These are phyloP conservation scores for Hymenoscyphus scutula DNA, from an alignment of 2,329 filamentous ascomycete species.

Conservation along the genomic window DNA sequence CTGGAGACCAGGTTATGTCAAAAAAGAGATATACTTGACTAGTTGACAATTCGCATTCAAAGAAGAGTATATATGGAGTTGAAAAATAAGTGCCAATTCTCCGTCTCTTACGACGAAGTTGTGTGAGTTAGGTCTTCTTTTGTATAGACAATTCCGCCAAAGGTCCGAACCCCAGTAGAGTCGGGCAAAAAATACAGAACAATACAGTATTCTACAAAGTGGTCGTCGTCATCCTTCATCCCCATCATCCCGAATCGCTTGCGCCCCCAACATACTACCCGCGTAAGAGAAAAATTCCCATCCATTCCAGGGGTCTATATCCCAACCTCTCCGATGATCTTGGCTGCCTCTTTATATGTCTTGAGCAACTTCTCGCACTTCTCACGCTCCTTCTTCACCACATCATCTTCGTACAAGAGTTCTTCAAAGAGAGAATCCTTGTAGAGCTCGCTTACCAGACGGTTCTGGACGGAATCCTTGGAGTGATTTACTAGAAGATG, in stretches of 20 bases:
- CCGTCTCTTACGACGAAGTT: not conserved
- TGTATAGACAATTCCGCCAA: slow-evolving; percentile 9
- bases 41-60: not conserved
- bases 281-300: slow-evolving; percentile 22
- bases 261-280: slow-evolving; percentile 18
- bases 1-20: not conserved
- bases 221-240: slow-evolving; percentile 17
- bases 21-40: too few relatives aligned
- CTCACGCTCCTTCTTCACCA: slow-evolving; percentile 93
- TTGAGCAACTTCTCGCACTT: slow-evolving; percentile 96
- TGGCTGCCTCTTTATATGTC: slow-evolving; percentile 96
- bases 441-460: slow-evolving; percentile 93
- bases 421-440: slow-evolving; percentile 89
- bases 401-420: slow-evolving; percentile 94
- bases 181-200: slow-evolving; percentile 15
- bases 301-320: slow-evolving; percentile 37
- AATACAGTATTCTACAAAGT: slow-evolving; percentile 33
- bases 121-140: slow-evolving; percentile 2
- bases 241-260: slow-evolving; percentile 18
- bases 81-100: not conserved
- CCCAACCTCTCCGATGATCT: slow-evolving; percentile 98
- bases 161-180: not conserved
- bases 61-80: not conserved
- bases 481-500: slow-evolving; percentile 97
- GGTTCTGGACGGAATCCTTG: slow-evolving; percentile 96